phyloP scores from a whole-genome alignment of 2,329 filamentous ascomycete genomes.

The Sclerotinia borealis region DNA sequence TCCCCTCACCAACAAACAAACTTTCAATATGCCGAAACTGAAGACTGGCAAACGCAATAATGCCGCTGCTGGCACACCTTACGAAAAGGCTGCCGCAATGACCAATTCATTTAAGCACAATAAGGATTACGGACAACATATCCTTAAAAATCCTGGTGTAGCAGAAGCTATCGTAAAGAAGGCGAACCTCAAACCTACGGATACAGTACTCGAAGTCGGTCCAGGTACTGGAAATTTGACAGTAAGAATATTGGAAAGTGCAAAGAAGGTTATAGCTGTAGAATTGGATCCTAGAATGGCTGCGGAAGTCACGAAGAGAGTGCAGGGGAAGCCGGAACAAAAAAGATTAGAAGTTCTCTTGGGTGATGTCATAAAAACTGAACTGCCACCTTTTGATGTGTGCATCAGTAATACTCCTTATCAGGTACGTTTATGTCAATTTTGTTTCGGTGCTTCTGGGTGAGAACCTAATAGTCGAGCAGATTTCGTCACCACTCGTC shows the following conservation, averaged over 20 bases:
- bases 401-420: constrained; percentile 68
- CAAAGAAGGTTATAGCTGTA: constrained; percentile 74
- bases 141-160: constrained; percentile 86
- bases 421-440: constrained; percentile 40
- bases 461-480: constrained; percentile 17
- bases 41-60: constrained; percentile 32
- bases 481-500: constrained; percentile 86
- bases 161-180: constrained; percentile 80
- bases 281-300: constrained; percentile 92
- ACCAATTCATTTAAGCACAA: constrained; percentile 90
- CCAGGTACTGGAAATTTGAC: constrained; percentile 88
- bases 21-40: constrained; percentile 30
- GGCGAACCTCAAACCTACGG: constrained; percentile 82
- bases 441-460: background rate
- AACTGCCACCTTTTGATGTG: constrained; percentile 66
- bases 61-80: constrained; percentile 29
- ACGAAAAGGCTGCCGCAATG: constrained; percentile 26
- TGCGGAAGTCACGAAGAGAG: constrained; percentile 87
- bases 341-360: constrained; percentile 82
- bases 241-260: constrained; percentile 79
- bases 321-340: constrained; percentile 80
- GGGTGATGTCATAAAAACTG: constrained; percentile 89
- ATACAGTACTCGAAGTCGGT: constrained; percentile 85
- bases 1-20: background rate
- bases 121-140: constrained; percentile 56